A percentile compares a stretch with the other conserved stretches of the same genome.
These are phyloP conservation scores for Leccinum boreale DNA, from an alignment of 768 basidiomycete species.

Conservation along the genomic window DNA sequence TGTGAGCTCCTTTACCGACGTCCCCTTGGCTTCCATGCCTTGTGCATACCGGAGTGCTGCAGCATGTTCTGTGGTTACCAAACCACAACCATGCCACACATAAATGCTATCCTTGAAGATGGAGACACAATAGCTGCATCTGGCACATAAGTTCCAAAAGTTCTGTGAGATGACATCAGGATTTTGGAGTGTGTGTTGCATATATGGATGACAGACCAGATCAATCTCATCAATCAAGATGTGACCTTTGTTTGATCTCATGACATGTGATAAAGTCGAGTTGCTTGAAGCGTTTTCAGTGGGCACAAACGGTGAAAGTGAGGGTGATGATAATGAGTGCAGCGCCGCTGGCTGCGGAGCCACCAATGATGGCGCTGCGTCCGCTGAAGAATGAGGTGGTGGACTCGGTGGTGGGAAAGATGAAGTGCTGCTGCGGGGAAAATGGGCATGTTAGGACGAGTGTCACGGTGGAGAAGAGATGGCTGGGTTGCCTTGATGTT, in stretches of 20 bases:
- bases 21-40: conserved; percentile 38
- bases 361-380: conserved; percentile 42
- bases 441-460: no score
- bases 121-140: conserved; percentile 77
- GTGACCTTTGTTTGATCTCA: conserved; percentile 49
- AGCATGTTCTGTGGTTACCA: conserved; percentile 51
- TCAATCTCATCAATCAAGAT: conserved; percentile 72
- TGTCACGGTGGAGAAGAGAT: no score
- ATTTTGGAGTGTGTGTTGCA: background rate
- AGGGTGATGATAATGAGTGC: conserved; percentile 36
- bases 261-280: conserved; percentile 41
- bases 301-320: conserved; percentile 36
- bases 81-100: conserved; percentile 80
- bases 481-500: no score
- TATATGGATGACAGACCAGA: conserved; percentile 41
- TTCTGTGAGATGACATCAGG: conserved; percentile 34
- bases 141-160: conserved; percentile 73
- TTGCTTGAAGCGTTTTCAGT: conserved; percentile 35
- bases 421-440: no score
- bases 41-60: conserved; percentile 63
- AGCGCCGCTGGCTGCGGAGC: conserved; percentile 37
- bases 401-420: conserved; percentile 5
- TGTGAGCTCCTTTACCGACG: conserved; percentile 49
- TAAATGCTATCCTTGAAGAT: conserved; percentile 69
- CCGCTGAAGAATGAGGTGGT: conserved; percentile 3